phyloP scores from a whole-genome alignment of 306 rosid species.

The Pyrus bretschneideri region DNA sequence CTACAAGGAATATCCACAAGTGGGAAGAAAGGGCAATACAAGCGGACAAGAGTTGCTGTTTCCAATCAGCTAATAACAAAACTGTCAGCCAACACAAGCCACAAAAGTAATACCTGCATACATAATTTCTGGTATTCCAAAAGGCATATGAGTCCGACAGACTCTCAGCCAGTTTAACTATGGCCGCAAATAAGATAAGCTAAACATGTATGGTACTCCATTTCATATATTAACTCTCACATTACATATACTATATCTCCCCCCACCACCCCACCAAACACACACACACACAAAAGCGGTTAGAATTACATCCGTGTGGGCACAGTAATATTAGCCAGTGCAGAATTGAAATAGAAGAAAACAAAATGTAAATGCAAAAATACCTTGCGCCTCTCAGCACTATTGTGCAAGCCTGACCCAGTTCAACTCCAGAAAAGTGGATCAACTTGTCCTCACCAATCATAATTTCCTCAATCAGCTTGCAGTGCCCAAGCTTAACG shows the following conservation, averaged over 20 bases:
- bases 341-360: neutral
- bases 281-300: neutral
- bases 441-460: constrained; percentile 93
- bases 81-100: neutral
- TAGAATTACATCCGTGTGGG: neutral
- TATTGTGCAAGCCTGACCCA: constrained; percentile 96
- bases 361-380: neutral
- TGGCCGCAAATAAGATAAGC: neutral
- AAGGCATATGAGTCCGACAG: neutral
- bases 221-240: neutral
- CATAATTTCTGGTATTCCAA: neutral
- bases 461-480: constrained; percentile 92
- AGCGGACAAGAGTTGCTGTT: too few relatives aligned
- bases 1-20: neutral
- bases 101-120: neutral
- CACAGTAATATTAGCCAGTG: neutral
- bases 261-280: neutral
- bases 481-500: constrained; percentile 84
- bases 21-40: too few relatives aligned
- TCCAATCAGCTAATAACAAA: neutral
- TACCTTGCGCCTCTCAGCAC: constrained; percentile 95
- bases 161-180: neutral
- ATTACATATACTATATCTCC: neutral
- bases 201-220: neutral
- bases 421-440: constrained; percentile 90